Evolutionary conservation across 2,329 filamentous ascomycete species (phyloP).

Genomic region (Colletotrichum tropicicola): DNA sequence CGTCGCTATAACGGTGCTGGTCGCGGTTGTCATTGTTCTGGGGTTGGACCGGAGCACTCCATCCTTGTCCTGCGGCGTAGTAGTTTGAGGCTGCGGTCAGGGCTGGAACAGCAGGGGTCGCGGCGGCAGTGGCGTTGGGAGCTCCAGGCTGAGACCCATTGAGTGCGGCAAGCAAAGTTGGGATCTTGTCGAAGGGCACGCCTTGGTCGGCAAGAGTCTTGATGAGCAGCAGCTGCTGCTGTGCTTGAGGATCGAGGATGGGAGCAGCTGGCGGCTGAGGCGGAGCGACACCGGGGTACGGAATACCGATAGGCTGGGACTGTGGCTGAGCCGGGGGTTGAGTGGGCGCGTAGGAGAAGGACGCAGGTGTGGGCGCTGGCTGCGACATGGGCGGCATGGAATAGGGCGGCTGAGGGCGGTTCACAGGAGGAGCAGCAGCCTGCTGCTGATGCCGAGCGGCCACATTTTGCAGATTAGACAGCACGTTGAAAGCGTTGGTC

Average conservation of each 20-base stretch:
- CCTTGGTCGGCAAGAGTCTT: constrained; percentile 80
- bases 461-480: constrained; percentile 15
- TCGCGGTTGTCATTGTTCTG: constrained; percentile 62
- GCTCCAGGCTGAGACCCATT: constrained; percentile 44
- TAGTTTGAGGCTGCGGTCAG: constrained; percentile 23
- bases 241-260: constrained; percentile 59
- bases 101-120: constrained; percentile 53
- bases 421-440: neutral
- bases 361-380: constrained; percentile 66
- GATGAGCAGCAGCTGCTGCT: constrained; percentile 78
- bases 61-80: constrained; percentile 28
- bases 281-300: constrained; percentile 42
- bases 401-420: constrained; percentile 3
- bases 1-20: constrained; percentile 61
- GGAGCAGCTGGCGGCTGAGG: constrained; percentile 47
- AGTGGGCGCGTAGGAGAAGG: constrained; percentile 41
- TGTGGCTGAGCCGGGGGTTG: constrained; percentile 43
- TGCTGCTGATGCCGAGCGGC: constrained; percentile 8
- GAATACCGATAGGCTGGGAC: neutral
- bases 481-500: constrained; percentile 5
- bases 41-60: constrained; percentile 40
- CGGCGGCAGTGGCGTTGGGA: constrained; percentile 39
- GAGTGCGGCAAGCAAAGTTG: constrained; percentile 63
- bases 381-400: constrained; percentile 49
- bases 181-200: constrained; percentile 81